Percentiles rank a stretch among this genome's conserved stretches.
phyloP scores from a whole-genome alignment of 2,329 filamentous ascomycete species.

The Elsinoe necatrix region DNA sequence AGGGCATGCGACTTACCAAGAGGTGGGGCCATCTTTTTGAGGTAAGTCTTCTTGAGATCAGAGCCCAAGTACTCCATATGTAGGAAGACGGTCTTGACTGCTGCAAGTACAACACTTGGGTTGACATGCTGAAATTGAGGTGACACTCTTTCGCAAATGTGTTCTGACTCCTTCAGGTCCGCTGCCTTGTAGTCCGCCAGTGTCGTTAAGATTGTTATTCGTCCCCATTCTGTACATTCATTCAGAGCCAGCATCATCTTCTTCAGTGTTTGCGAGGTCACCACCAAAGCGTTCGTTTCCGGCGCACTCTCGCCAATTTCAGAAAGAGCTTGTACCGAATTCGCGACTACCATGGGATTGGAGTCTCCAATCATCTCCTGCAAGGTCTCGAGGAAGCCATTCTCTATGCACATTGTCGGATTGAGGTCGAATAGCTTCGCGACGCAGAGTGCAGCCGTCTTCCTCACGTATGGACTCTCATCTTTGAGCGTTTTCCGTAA shows the following conservation, averaged over 20 bases:
- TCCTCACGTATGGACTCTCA: constrained; percentile 96
- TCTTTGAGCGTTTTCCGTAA: constrained; percentile 91
- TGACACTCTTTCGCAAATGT: constrained; percentile 92
- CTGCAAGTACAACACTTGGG: constrained; percentile 90
- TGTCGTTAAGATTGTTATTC: constrained; percentile 85
- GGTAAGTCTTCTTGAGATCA: constrained; percentile 72
- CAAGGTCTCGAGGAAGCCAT: constrained; percentile 86
- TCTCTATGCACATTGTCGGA: constrained; percentile 84
- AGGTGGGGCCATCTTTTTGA: constrained; percentile 98
- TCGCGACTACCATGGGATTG: constrained; percentile 98
- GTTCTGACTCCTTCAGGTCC: constrained; percentile 94
- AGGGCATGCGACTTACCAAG: constrained; percentile 51
- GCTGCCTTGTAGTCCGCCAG: constrained; percentile 76
- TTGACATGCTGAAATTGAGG: constrained; percentile 99
- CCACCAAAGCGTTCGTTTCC: constrained; percentile 76
- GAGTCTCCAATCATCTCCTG: constrained; percentile 96
- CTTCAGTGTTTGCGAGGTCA: constrained; percentile 77
- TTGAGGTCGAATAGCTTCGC: constrained; percentile 97
- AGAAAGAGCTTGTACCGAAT: constrained; percentile 85
- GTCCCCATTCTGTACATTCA: constrained; percentile 97
- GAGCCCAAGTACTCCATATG: constrained; percentile 81
- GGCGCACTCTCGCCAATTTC: constrained; percentile 88
- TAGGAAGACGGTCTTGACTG: constrained; percentile 93
- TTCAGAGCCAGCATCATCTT: constrained; percentile 95
- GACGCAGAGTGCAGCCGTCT: constrained; percentile 95